Evolutionary conservation across 169 alveolate genomes (phyloP).

Genomic region (Plasmodium relictum): DNA sequence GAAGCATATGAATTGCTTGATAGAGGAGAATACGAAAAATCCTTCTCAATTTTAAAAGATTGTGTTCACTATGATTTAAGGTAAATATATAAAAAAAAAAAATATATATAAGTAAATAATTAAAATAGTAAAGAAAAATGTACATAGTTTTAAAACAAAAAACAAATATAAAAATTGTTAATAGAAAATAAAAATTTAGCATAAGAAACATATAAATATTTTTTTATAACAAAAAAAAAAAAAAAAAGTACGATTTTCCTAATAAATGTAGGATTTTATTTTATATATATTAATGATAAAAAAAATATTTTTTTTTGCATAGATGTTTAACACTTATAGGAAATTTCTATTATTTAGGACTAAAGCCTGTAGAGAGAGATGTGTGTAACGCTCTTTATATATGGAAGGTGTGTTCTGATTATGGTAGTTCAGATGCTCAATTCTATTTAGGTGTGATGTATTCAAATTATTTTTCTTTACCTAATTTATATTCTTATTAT

Average conservation of each 20-base stretch:
- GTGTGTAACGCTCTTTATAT: conserved; percentile 40
- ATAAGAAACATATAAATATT: too few species aligned
- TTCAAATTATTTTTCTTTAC: conserved; percentile 66
- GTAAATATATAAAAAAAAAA: background rate
- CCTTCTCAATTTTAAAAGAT: conserved; percentile 24
- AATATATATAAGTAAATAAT: background rate
- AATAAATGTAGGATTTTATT: too few species aligned
- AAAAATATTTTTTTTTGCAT: background rate
- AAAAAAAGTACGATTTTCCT: too few species aligned
- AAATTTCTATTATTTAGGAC: conserved; percentile 60
- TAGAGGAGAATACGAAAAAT: conserved; percentile 49
- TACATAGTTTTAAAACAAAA: background rate
- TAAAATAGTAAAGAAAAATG: background rate
- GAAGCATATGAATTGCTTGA: conserved; percentile 61
- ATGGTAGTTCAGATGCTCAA: conserved; percentile 75
- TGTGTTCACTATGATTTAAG: conserved; percentile 74
- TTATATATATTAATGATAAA: background rate
- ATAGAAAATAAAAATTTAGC: background rate
- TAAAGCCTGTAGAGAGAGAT: conserved; percentile 52
- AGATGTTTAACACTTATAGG: conserved; percentile 67
- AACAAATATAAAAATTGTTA: too few species aligned
- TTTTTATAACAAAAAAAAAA: too few species aligned
- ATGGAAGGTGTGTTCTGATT: conserved; percentile 73
- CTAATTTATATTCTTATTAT: conserved; percentile 53
- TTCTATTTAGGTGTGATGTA: conserved; percentile 65